Base-by-base conservation (phyloP, 352 stramenopile species). In the Peronospora belbahrii region DNA sequence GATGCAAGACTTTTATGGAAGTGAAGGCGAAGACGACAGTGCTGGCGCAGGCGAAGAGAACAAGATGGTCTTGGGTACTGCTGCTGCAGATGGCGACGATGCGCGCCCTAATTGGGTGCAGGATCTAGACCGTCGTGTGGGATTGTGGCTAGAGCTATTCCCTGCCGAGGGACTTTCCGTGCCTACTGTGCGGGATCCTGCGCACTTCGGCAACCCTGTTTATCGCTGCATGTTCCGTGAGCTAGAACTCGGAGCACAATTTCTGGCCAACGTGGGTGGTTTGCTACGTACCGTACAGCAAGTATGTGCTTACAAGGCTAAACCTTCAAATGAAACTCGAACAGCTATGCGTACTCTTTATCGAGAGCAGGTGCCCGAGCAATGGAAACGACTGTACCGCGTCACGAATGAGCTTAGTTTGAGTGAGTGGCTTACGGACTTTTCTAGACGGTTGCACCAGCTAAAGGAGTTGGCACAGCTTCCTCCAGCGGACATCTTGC, bases 201-300 rank as follows among this genome's bases (percentile, higher is more conserved):
- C 61, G 4, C 66, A 83, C 24, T 86, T 95, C 27, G 67, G 58
- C 23, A 88, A 96, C 49, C 86, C 88, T n/a, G 79, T 97, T 33
- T 93, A 90, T 59, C 88, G 89, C 34, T 97, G 83, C 48, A 73
- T 97, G 55, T 78, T 88, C 62, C 82, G 92, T 31, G 89, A 97
- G 53, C 53, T 90, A 19, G 74, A 90, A 43, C 50, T 87, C 5
- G 90, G 79, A n/a, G 58, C 63, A 0, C 50, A 70, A 15, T 84
- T 86, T 33, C 42, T 97, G 9, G 24, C 25, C 18, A 73, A 51
- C n/a, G 73, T 97, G 19, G 63, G 69, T 18, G 52, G 48, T 6
- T 58, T 97, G 40, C 64, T 97, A 2, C 45, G 60, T 20, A 76
- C 67, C 0, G 72, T 97, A 22, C 60, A 83, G 37, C 63, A 62